Evolutionary conservation across 345 rosid genomes (phyloP).

Genomic region (Melaleuca quinquenervia): DNA sequence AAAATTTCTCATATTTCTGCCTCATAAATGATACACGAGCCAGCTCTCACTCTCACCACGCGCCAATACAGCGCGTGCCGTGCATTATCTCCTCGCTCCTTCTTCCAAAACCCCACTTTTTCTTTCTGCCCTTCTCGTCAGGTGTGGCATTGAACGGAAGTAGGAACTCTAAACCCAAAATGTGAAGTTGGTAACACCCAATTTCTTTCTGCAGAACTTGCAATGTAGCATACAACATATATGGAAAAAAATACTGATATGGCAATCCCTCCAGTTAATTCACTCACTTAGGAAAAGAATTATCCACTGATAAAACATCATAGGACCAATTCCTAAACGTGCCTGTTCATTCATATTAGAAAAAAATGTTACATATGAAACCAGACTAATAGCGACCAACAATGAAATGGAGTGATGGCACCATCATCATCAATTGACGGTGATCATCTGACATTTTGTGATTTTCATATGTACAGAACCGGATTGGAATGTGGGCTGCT

Average conservation of each 20-base stretch:
- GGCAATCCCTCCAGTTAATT: neutral
- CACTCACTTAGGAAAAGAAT: neutral
- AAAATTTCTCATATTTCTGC: conserved; percentile 9
- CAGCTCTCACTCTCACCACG: neutral
- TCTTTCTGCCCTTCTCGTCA: neutral
- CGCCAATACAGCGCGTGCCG: neutral
- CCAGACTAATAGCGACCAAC: neutral
- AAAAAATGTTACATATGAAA: neutral
- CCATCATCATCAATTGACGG: neutral
- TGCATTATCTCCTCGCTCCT: neutral
- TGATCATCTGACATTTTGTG: neutral
- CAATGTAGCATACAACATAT: neutral
- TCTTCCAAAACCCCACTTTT: neutral
- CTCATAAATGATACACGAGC: conserved; percentile 8
- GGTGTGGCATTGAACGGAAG: neutral
- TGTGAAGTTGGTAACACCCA: too few relatives aligned
- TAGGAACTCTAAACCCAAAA: neutral
- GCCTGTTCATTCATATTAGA: neutral
- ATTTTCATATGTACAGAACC: neutral
- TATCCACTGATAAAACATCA: neutral
- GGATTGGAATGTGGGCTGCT: neutral
- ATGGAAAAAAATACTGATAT: neutral
- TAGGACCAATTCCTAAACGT: neutral
- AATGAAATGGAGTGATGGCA: neutral
- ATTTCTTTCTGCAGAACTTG: neutral